phyloP scores from a whole-genome alignment of 805 yeast genomes.

The Kuraishia cidri region DNA sequence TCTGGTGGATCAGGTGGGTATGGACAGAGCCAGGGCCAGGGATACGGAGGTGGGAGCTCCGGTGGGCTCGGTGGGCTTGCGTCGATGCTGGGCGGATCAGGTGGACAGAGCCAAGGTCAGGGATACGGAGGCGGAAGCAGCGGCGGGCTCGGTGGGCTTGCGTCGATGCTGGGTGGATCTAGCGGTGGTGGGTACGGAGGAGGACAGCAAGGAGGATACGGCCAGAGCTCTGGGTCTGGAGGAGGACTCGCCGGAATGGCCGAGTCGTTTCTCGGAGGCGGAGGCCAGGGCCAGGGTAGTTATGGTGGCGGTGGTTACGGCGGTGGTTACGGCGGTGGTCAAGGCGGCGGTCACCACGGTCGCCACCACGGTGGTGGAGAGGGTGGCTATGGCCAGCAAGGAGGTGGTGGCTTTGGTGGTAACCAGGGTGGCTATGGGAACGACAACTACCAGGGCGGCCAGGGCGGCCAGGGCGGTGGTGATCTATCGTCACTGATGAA shows the following conservation, averaged over 20 bases:
- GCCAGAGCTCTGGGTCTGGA: neutral
- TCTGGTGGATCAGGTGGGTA: conserved; percentile 3
- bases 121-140: conserved; percentile 12
- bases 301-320: neutral
- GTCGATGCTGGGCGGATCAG: conserved; percentile 5
- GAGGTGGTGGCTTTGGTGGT: conserved; percentile 4
- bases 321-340: neutral
- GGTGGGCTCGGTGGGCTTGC: conserved; percentile 14
- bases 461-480: conserved; percentile 7
- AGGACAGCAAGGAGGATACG: conserved; percentile 1
- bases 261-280: neutral
- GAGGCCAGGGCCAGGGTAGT: conserved; percentile 1
- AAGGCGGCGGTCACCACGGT: neutral
- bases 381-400: neutral
- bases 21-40: conserved; percentile 5
- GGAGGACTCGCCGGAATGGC: neutral
- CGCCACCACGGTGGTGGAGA: conserved; percentile 1
- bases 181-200: conserved; percentile 10
- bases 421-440: conserved; percentile 6
- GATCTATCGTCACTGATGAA: neutral
- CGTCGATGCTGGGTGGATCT: conserved; percentile 6
- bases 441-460: conserved; percentile 4
- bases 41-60: conserved; percentile 14
- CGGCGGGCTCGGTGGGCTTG: conserved; percentile 15
- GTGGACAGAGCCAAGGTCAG: conserved; percentile 5